phyloP scores from a whole-genome alignment of 73 alveolate genomes.

The Tetrahymena borealis region DNA sequence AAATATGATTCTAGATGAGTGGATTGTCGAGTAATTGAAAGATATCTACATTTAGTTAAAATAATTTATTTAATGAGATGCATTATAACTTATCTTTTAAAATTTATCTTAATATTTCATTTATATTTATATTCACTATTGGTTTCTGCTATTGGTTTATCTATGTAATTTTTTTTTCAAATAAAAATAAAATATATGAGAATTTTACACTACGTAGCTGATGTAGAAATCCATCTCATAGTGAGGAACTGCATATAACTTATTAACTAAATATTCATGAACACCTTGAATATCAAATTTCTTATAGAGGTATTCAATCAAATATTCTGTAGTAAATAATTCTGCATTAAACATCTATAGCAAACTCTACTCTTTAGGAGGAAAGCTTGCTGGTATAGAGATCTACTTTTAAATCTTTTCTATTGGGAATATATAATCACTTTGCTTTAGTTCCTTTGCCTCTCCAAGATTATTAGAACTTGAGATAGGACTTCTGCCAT shows the following conservation, averaged over 20 bases:
- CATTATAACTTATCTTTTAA: too few species aligned
- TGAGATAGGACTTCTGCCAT: background rate
- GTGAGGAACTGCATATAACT: background rate
- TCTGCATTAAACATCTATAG: background rate
- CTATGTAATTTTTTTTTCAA: background rate
- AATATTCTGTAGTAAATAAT: background rate
- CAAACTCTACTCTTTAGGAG: background rate
- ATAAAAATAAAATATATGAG: background rate
- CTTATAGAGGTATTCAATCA: background rate
- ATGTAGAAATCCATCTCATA: background rate
- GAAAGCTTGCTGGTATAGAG: background rate
- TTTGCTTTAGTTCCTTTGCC: background rate
- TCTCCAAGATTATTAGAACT: background rate
- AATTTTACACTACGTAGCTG: background rate
- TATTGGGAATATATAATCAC: background rate
- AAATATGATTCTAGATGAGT: background rate
- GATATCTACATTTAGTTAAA: background rate
- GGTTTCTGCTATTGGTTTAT: too few species aligned
- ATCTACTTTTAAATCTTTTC: background rate
- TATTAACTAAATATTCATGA: background rate
- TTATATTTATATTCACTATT: too few species aligned
- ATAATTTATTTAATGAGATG: too few species aligned
- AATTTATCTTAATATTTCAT: too few species aligned
- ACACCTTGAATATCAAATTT: background rate
- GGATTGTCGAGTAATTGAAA: background rate